phyloP scores from a whole-genome alignment of 2,329 filamentous ascomycete genomes.

The Nannizziopsis arthrosporioides region DNA sequence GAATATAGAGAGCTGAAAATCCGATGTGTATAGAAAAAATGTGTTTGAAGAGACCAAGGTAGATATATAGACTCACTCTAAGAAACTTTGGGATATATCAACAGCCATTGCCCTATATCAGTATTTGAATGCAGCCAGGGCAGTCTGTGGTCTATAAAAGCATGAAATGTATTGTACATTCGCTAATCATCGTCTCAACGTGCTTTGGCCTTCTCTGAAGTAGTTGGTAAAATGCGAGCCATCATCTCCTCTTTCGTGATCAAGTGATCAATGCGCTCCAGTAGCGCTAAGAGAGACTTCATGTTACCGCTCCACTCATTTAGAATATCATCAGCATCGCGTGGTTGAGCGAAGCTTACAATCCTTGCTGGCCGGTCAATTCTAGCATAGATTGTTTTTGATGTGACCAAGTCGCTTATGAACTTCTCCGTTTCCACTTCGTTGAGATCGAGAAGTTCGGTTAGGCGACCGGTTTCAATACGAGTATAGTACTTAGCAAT shows the following conservation, averaged over 20 bases:
- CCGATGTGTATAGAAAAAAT: background rate
- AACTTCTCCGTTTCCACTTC: slow-evolving; percentile 98
- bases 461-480: slow-evolving; percentile 83
- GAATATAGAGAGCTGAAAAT: background rate
- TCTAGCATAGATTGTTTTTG: slow-evolving; percentile 95
- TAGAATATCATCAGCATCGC: slow-evolving; percentile 87
- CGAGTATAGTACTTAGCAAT: slow-evolving; percentile 98
- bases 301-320: slow-evolving; percentile 99
- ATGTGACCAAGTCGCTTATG: slow-evolving; percentile 91
- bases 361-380: slow-evolving; percentile 88
- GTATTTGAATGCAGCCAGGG: background rate
- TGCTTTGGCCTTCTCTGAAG: slow-evolving; percentile 30
- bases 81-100: slow-evolving; percentile 4
- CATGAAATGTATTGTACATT: slow-evolving; percentile 4
- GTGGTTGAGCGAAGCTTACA: slow-evolving; percentile 87
- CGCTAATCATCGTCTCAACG: slow-evolving; percentile 18
- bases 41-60: background rate
- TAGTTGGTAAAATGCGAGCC: slow-evolving; percentile 73
- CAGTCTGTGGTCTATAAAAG: background rate
- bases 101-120: background rate
- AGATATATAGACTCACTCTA: background rate
- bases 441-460: slow-evolving; percentile 77
- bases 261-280: slow-evolving; percentile 90
- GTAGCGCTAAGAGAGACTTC: slow-evolving; percentile 74
- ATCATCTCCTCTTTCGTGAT: slow-evolving; percentile 99